Base-by-base conservation (phyloP, 176 grass and related monocot genomes). In the Bolboschoenus planiculmis region DNA sequence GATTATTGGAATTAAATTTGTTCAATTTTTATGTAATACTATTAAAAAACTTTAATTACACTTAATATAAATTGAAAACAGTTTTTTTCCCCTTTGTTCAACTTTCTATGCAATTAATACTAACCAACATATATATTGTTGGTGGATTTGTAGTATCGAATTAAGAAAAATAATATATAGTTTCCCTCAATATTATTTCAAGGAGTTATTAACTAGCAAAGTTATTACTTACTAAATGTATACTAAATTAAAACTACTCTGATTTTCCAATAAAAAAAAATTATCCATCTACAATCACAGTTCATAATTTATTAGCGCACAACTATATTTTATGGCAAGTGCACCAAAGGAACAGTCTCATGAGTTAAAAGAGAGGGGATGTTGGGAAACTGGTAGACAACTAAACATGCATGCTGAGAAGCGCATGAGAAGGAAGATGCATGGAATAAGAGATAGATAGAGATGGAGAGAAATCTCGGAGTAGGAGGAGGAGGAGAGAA, bases 321-420 rank as follows among this genome's bases (percentile, higher is more conserved):
- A 23, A 53, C 40, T 72, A 53, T 27, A 84, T 58, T 53, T 39
- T 73, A 61, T 62, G 42, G 13, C 59, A 78, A n/a, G 63, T 62
- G 54, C 33, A 86, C 40, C 34, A 6, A 78, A 88, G 56, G 54
- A 54, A 88, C 29, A 74, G 78, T 84, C 85, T 83, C 78, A 40
- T 85, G 84, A 70, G 86, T 77, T 84, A 56, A 87, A 97, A 97
- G 86, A 86, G 82, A 81, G 71, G 59, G 53, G 89, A 50, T 90
- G 89, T 78, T 91, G 87, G 91, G 85, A 85, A 97, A 84, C 56
- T 89, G 85, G 87, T 85, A 85, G 91, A 90, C 91, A 91, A 43
- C 18, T 74, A 78, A 31, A 80, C 57, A 70, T 84, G 81, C 87
- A 90, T 85, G 89, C 87, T 87, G 60, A 66, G 10, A 23, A 84